Evolutionary conservation across 371 early-diverging fungal genomes (phyloP).

Genomic region (Nosema granulosis): DNA sequence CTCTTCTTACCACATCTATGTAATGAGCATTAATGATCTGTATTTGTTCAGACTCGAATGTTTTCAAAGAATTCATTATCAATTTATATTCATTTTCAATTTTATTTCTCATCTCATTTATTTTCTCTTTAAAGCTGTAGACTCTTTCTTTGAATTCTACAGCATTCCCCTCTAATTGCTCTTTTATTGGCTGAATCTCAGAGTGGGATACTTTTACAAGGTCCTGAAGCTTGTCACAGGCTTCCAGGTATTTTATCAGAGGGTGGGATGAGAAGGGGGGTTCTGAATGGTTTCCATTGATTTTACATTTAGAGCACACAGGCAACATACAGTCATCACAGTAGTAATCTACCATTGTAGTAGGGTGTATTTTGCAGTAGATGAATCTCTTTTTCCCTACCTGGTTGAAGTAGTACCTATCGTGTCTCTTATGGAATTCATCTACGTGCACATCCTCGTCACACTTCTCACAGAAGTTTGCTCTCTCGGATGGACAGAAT

Average conservation of each 20-base stretch:
- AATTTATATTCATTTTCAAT: slow-evolving; percentile 61
- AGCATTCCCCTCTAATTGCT: slow-evolving; percentile 50
- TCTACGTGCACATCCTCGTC: slow-evolving; percentile 64
- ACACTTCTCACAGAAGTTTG: slow-evolving; percentile 65
- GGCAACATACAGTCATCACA: slow-evolving; percentile 64
- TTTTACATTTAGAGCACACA: slow-evolving; percentile 65
- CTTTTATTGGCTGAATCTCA: slow-evolving; percentile 13
- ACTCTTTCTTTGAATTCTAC: slow-evolving; percentile 20
- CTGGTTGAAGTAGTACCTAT: slow-evolving; percentile 62
- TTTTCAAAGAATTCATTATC: slow-evolving; percentile 46
- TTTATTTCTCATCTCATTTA: slow-evolving; percentile 32
- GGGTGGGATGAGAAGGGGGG: slow-evolving; percentile 50
- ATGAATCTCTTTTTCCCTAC: slow-evolving; percentile 65
- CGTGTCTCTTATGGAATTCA: slow-evolving; percentile 64
- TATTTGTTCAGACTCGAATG: slow-evolving; percentile 56
- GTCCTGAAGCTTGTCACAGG: slow-evolving; percentile 53
- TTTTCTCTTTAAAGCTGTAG: slow-evolving; percentile 39
- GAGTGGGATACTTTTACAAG: slow-evolving; percentile 14
- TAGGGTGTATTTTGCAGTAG: slow-evolving; percentile 57
- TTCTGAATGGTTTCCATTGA: slow-evolving; percentile 61
- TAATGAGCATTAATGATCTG: slow-evolving; percentile 64
- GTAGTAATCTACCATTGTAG: slow-evolving; percentile 63
- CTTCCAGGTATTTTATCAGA: slow-evolving; percentile 62
- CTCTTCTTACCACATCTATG: slow-evolving; percentile 47
- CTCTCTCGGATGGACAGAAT: slow-evolving; percentile 67